Conservation (phyloP, 2,329 filamentous ascomycete genomes). For the Lecanicillium sp. region DNA sequence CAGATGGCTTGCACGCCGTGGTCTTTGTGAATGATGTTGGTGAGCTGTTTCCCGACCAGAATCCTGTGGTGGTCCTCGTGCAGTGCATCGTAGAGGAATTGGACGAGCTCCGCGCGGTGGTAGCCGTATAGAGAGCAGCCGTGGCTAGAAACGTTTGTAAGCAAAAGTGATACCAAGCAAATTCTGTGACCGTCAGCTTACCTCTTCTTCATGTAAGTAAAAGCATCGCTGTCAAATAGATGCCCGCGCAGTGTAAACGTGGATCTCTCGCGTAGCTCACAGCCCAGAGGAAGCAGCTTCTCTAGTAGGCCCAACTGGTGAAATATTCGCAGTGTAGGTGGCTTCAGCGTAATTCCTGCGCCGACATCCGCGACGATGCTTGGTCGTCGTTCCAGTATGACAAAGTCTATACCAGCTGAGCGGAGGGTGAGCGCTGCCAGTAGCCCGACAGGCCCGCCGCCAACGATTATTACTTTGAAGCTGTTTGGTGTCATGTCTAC, state of each 20-base stretch:
- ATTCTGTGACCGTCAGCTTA: not conserved
- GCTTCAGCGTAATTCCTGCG: slow-evolving; percentile 16
- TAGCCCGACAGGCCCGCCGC: slow-evolving; percentile 21
- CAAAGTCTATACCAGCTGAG: slow-evolving; percentile 21
- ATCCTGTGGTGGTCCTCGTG: slow-evolving; percentile 19
- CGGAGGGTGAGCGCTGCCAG: slow-evolving; percentile 21
- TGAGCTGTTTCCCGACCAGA: slow-evolving; percentile 16
- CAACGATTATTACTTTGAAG: slow-evolving; percentile 20
- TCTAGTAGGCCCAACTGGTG: slow-evolving; percentile 18
- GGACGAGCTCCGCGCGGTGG: slow-evolving; percentile 22
- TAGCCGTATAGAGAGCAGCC: slow-evolving; percentile 16
- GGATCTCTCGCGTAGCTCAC: slow-evolving; percentile 6
- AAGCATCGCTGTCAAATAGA: not conserved
- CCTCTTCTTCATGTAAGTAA: not conserved
- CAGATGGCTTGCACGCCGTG: slow-evolving; percentile 21
- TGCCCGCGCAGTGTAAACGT: not conserved
- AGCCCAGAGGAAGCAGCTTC: slow-evolving; percentile 11
- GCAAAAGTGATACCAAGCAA: not conserved
- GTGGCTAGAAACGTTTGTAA: slow-evolving; percentile 7
- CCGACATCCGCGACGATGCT: slow-evolving; percentile 14
- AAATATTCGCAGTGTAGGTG: slow-evolving; percentile 15
- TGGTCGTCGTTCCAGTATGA: slow-evolving; percentile 20
- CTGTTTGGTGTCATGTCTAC: not conserved
- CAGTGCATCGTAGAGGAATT: slow-evolving; percentile 19
- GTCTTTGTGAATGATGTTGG: slow-evolving; percentile 11